Conservation (phyloP, 1,139 yeast genomes). For the Meyerozyma sp. region DNA sequence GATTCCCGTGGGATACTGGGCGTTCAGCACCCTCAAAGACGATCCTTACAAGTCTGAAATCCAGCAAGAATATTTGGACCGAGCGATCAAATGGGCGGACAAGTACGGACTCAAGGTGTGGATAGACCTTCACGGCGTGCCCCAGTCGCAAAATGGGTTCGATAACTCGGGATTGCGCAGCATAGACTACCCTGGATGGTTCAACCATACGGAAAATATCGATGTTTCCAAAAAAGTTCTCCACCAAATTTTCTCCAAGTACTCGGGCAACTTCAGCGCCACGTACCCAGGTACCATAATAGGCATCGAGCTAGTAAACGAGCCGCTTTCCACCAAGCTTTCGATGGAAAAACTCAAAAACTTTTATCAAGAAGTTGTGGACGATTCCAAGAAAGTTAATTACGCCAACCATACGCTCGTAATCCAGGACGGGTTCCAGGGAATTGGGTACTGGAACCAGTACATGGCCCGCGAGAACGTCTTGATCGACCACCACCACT, state of each 20-base stretch:
- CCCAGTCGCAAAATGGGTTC: slow-evolving; percentile 69
- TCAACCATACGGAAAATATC: slow-evolving; percentile 34
- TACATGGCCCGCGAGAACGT: slow-evolving; percentile 40
- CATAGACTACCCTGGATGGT: slow-evolving; percentile 46
- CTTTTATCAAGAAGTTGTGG: slow-evolving; percentile 39
- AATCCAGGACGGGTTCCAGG: slow-evolving; percentile 55
- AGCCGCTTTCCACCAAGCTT: slow-evolving; percentile 50
- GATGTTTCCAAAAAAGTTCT: slow-evolving; percentile 41
- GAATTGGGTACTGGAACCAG: slow-evolving; percentile 46
- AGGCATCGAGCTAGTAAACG: slow-evolving; percentile 62
- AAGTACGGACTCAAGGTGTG: slow-evolving; percentile 47
- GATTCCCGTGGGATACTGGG: slow-evolving; percentile 68
- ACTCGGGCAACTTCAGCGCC: slow-evolving; percentile 21
- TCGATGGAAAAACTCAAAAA: slow-evolving; percentile 30
- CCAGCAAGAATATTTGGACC: slow-evolving; percentile 47
- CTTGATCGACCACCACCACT: slow-evolving; percentile 61
- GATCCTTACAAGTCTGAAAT: slow-evolving; percentile 56
- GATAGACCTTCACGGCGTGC: slow-evolving; percentile 64
- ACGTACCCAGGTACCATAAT: slow-evolving; percentile 45
- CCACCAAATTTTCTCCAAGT: slow-evolving; percentile 36
- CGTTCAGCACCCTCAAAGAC: slow-evolving; percentile 39
- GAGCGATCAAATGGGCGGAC: slow-evolving; percentile 52
- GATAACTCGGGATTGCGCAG: slow-evolving; percentile 60
- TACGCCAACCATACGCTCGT: slow-evolving; percentile 41
- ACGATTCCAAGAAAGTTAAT: slow-evolving; percentile 28